Evolutionary conservation across 1,284 basidiomycete genomes (phyloP), one percentile per base, ranked within the genome.

Genomic region (Sphagnurus paluster): DNA sequence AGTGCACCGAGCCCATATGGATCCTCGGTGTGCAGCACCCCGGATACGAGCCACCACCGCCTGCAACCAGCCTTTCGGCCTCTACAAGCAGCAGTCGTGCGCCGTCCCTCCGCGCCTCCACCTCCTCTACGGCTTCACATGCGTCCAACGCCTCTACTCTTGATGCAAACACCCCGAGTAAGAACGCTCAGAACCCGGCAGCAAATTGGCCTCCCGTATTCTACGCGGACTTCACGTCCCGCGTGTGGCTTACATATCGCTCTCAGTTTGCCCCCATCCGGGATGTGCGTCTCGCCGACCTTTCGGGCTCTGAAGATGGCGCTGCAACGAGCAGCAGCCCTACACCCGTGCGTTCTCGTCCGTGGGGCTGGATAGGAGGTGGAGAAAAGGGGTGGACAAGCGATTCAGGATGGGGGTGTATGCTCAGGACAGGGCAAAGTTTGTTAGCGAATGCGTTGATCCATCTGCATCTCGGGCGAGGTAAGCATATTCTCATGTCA

Each of bases 321-420:
- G 26, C n/a, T n/a, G n/a, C n/a, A n/a, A n/a, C n/a, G n/a, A n/a
- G 45, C 25, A 29, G 38, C 17, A 34, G 20, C 5, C 25, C 17
- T 6, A 54, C 14, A n/a, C 11, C 34, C 8, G 24, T 29, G 14
- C 16, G 49, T 24, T 56, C 56, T 51, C 62, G 60, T 21, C 56
- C 59, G 3, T 70, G 68, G 65, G 60, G 62, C 25, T 63, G 66
- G 64, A 58, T 48, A 10, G 48, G 75, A 1, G 79, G 77, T 1
- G 78, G 77, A 0, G 88, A 90, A 60, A 86, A 85, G 57, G 88
- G 87, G 0, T 87, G 93, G 80, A 92, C 87, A n/a, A 90, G 82
- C 55, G 96, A 99, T 71, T 76, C 92, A 0, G 96, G 96, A 0
- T 99, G 96, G 96, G 96, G 96, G 0, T 99, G 96, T 66, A 98